phyloP scores from a whole-genome alignment of 2,329 filamentous ascomycete genomes.

The Blastomyces silverae region DNA sequence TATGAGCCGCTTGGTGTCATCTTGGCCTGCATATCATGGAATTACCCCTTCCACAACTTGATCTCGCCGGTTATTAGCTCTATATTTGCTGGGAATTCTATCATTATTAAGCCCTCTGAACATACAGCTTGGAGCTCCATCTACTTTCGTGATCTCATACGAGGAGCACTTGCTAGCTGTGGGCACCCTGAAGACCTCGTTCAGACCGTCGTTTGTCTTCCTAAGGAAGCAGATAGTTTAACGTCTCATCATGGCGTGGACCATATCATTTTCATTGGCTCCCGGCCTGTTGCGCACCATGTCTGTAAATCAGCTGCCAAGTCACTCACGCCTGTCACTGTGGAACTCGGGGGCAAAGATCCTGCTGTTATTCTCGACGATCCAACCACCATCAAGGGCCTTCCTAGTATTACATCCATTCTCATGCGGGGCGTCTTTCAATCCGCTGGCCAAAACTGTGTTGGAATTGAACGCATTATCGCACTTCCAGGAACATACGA shows the following conservation, averaged over 20 bases:
- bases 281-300: conserved; percentile 73
- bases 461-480: conserved; percentile 90
- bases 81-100: conserved; percentile 83
- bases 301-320: conserved; percentile 83
- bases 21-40: conserved; percentile 90
- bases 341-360: conserved; percentile 93
- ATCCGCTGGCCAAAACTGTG: conserved; percentile 92
- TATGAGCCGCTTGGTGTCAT: conserved; percentile 94
- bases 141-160: conserved; percentile 74
- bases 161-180: conserved; percentile 71
- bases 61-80: conserved; percentile 84
- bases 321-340: conserved; percentile 75
- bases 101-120: conserved; percentile 91
- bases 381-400: conserved; percentile 48
- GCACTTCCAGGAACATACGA: conserved; percentile 71
- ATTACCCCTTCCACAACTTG: conserved; percentile 94
- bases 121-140: conserved; percentile 86
- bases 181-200: conserved; percentile 76
- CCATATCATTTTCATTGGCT: conserved; percentile 96
- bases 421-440: conserved; percentile 92
- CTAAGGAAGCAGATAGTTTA: conserved; percentile 68
- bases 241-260: conserved; percentile 77
- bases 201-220: conserved; percentile 83
- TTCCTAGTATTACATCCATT: conserved; percentile 69
- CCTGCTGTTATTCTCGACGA: conserved; percentile 85